Conservation (phyloP, 139 green algal genomes). For the Edaphochlamys debaryana region DNA sequence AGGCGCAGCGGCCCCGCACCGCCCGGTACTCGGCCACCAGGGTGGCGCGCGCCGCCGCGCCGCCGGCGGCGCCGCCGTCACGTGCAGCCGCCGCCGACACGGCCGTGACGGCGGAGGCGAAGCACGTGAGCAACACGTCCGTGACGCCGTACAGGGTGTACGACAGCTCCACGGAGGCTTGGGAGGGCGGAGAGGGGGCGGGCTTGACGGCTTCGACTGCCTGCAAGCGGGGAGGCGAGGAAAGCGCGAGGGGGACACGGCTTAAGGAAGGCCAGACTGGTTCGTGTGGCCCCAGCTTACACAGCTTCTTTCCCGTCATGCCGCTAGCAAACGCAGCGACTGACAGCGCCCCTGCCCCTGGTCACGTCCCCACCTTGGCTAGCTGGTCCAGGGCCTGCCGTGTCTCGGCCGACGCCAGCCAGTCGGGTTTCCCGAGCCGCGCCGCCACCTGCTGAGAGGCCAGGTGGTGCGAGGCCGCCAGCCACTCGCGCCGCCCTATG, state of each 20-base stretch:
- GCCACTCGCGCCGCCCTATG: neutral
- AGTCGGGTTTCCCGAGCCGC: slow-evolving; percentile 29
- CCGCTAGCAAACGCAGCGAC: too few species aligned
- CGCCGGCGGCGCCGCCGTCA: too few species aligned
- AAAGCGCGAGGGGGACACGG: too few species aligned
- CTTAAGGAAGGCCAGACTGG: too few species aligned
- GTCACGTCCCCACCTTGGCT: slow-evolving; percentile 4
- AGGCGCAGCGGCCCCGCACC: neutral
- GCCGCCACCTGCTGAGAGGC: neutral
- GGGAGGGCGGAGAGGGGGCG: neutral
- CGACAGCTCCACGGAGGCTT: slow-evolving; percentile 30
- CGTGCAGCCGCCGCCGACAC: too few species aligned
- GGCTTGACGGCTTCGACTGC: neutral
- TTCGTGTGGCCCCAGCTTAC: too few species aligned
- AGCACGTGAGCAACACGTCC: slow-evolving; percentile 47
- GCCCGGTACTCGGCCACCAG: slow-evolving; percentile 37
- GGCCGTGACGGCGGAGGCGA: slow-evolving; percentile 24
- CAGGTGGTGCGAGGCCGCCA: slow-evolving; percentile 16
- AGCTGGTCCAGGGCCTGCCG: slow-evolving; percentile 16
- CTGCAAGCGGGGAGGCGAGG: neutral
- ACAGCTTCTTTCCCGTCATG: too few species aligned
- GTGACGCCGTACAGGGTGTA: slow-evolving; percentile 38
- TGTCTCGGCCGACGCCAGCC: slow-evolving; percentile 12
- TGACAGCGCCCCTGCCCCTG: too few species aligned
- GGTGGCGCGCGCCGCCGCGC: neutral